Evolutionary conservation across 345 rosid species (phyloP).

Genomic region (Eucalyptus tenuipes): DNA sequence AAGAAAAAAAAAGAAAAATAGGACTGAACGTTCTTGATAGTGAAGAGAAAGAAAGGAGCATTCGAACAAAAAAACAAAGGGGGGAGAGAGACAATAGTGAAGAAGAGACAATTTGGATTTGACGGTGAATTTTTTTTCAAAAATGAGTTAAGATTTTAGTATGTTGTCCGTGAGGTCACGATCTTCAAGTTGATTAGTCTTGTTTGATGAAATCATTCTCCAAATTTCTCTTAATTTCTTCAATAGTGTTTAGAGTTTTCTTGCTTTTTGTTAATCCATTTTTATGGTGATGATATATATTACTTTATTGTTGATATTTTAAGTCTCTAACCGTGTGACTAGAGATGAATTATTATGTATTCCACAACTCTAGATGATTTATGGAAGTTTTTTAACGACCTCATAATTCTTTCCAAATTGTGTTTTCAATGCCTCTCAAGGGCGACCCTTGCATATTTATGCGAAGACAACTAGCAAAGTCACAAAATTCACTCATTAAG

Average conservation of each 20-base stretch:
- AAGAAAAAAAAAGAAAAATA: too few relatives aligned
- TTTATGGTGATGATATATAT: background rate
- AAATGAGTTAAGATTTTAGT: background rate
- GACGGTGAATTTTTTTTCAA: background rate
- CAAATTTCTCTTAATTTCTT: too few relatives aligned
- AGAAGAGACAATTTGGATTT: background rate
- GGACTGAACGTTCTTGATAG: background rate
- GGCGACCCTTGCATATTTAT: too few relatives aligned
- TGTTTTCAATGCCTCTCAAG: background rate
- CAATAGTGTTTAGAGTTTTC: background rate
- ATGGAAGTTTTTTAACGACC: background rate
- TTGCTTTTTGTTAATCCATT: too few relatives aligned
- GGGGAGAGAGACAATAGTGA: background rate
- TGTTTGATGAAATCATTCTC: background rate
- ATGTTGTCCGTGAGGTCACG: rapidly evolving
- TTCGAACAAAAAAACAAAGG: background rate
- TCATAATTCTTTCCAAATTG: background rate
- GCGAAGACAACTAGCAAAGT: background rate
- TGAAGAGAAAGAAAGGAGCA: too few relatives aligned
- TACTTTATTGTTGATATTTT: background rate
- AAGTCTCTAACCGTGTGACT: background rate
- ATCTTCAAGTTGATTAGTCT: background rate
- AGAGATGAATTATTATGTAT: background rate
- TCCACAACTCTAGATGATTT: background rate
- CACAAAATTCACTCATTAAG: background rate